Base-by-base conservation (phyloP, 108 stramenopile species). In the Cyclostephanos invisitatus region DNA sequence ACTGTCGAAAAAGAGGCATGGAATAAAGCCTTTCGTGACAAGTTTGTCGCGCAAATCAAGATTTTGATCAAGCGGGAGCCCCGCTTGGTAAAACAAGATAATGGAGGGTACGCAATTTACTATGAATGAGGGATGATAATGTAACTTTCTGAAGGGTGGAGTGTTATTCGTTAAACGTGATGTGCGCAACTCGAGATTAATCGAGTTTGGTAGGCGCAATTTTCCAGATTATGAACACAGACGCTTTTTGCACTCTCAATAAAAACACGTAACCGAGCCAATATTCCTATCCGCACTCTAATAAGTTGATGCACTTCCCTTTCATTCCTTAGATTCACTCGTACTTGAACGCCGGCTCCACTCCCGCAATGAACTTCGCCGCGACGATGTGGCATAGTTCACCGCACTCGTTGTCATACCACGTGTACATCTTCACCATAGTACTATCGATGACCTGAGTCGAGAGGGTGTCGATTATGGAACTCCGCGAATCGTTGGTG, bases 371-470 rank as follows among this genome's bases (percentile, higher is more conserved):
- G 73, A 90, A 90, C 82, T 82, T 82, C 12, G 86, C 86, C 1
- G 88, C 89, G 12, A 87, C 87, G 76, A 89, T 86, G 44, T 85
- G 67, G 35, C 77, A 81, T 25, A 95, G 75, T 69, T 96, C 96
- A 21, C 96, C 96, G 59, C 81, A 86, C 64, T 95, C 92, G 54
- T 96, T 97, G 59, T 96, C 93, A 72, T 95, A 96, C 93, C 93
- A 97, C 15, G 93, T 92, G 71, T 96, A 93, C 44, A 98, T 94
- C 82, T 97, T 94, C 44, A 96, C 86, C 82, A 95, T 69, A 27
- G 90, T 97, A n/a, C 82, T 91, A 70, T 96, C 96, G 66, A 97
- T 91, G n/a, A 97, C 96, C 77, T 96, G 95, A 17, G 96, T 96
- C 7, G 85, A 86, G 32, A 91, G 79, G 25, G 93, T 94, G 82